Conservation (phyloP, 2,329 filamentous ascomycete species). For the Furcasterigmium sp. region DNA sequence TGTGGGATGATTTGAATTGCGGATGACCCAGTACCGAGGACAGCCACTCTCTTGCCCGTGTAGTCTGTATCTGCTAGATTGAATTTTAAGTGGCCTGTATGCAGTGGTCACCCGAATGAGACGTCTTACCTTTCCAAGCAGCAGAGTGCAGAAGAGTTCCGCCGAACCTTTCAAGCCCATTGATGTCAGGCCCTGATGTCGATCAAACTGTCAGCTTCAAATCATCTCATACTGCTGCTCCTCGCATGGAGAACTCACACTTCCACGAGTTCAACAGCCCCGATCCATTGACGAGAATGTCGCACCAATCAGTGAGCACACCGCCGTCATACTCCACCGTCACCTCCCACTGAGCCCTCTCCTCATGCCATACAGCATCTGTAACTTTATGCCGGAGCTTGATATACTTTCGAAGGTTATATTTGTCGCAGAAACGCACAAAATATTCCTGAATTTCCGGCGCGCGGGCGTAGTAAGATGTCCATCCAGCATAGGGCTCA, state of each 20-base stretch:
- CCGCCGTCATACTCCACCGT: not conserved
- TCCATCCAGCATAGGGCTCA: not conserved
- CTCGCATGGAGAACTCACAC: too few species aligned
- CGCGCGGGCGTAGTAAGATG: not conserved
- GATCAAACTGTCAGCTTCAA: too few species aligned
- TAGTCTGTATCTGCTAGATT: not conserved
- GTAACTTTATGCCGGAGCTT: conserved; percentile 13
- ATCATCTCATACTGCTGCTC: too few species aligned
- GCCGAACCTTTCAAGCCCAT: not conserved
- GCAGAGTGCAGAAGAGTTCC: not conserved
- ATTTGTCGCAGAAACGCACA: conserved; percentile 10
- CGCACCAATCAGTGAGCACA: not conserved
- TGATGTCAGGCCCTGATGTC: not conserved
- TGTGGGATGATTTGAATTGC: not conserved
- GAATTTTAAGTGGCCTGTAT: too few species aligned
- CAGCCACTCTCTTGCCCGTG: not conserved
- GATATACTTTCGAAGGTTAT: conserved; percentile 3
- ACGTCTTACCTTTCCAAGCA: not conserved
- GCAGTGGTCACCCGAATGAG: too few species aligned
- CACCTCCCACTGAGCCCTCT: not conserved
- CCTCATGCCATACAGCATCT: conserved; percentile 7
- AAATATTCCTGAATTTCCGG: conserved; percentile 11
- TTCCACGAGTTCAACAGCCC: not conserved
- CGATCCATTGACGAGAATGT: not conserved
- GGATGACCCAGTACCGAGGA: not conserved